phyloP scores from a whole-genome alignment of 106 monocot species.

The Posidonia australis region DNA sequence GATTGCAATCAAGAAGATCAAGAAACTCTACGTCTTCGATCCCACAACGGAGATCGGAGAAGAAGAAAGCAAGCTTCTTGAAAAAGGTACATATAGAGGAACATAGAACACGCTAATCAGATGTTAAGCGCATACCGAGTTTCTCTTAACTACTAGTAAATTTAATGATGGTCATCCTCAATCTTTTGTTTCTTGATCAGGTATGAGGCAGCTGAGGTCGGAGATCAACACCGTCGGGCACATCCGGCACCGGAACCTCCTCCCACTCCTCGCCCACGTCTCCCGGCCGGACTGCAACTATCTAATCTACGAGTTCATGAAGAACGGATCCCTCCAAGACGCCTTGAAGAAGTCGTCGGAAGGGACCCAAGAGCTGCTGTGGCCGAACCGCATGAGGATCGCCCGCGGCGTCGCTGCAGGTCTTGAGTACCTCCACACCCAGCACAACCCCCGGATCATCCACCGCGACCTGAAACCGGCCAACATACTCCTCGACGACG shows the following conservation, averaged over 20 bases:
- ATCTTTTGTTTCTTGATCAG: no score
- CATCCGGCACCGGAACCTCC: constrained; percentile 68
- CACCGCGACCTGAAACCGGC: constrained; percentile 76
- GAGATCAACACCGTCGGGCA: constrained; percentile 65
- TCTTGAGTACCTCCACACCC: constrained; percentile 58
- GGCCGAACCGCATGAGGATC: constrained; percentile 29
- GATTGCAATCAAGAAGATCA: constrained; percentile 54
- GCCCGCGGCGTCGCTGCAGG: constrained; percentile 44
- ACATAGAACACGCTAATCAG: no score
- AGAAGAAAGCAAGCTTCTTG: constrained; percentile 39
- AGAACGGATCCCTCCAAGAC: constrained; percentile 65
- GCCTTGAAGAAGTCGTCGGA: constrained; percentile 13
- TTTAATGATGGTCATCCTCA: not conserved
- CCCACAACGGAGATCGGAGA: constrained; percentile 14
- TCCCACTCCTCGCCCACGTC: constrained; percentile 67
- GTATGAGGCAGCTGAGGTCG: constrained; percentile 42
- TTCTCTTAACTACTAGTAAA: no score
- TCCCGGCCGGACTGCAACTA: constrained; percentile 40
- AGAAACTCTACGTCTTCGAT: constrained; percentile 4
- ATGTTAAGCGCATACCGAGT: no score
- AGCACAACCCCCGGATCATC: constrained; percentile 49
- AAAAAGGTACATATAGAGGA: no score
- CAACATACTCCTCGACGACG: constrained; percentile 65
- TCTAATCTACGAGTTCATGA: constrained; percentile 77
- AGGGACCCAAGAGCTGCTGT: constrained; percentile 8